A percentile compares a stretch with the other conserved stretches of the same genome.
phyloP scores from a whole-genome alignment of 1,284 basidiomycete genomes.

The Puccinia horiana region DNA sequence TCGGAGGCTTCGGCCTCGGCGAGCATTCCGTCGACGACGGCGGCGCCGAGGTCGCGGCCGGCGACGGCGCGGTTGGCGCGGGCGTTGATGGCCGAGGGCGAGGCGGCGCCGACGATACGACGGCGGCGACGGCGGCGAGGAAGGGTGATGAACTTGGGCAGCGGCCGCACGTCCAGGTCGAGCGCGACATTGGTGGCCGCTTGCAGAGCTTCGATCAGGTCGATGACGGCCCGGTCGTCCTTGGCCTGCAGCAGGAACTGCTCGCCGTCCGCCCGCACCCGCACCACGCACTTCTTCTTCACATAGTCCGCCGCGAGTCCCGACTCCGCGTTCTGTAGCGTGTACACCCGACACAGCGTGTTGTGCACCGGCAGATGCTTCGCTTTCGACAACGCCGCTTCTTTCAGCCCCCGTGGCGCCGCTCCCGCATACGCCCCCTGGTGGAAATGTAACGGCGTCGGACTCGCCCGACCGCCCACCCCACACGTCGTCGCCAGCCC shows the following conservation, averaged over 20 bases:
- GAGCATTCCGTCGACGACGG: conserved; percentile 53
- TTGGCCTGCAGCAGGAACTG: conserved; percentile 92
- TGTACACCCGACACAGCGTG: conserved; percentile 67
- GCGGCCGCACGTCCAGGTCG: conserved; percentile 83
- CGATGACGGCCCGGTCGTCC: conserved; percentile 80
- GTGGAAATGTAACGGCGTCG: conserved; percentile 55
- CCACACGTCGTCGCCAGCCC: conserved; percentile 22
- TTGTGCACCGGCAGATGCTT: conserved; percentile 52
- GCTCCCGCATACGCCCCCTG: conserved; percentile 54
- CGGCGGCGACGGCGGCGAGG: conserved; percentile 61
- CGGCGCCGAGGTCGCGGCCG: neutral
- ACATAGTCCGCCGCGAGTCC: conserved; percentile 92
- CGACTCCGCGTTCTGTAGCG: conserved; percentile 80
- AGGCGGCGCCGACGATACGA: conserved; percentile 44
- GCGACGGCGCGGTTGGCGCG: conserved; percentile 20
- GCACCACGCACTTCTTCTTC: conserved; percentile 92
- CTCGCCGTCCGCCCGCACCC: conserved; percentile 87
- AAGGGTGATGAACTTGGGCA: conserved; percentile 73
- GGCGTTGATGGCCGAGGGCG: neutral
- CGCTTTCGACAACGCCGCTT: conserved; percentile 50
- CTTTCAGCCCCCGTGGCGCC: conserved; percentile 51
- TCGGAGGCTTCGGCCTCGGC: conserved; percentile 51
- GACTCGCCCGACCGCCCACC: neutral
- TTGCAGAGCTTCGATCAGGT: conserved; percentile 96
- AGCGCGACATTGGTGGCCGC: conserved; percentile 88